Evolutionary conservation across 495 filamentous ascomycete species (phyloP), one percentile per base, ranked within the genome.

Genomic region (Penicillium parvum): DNA sequence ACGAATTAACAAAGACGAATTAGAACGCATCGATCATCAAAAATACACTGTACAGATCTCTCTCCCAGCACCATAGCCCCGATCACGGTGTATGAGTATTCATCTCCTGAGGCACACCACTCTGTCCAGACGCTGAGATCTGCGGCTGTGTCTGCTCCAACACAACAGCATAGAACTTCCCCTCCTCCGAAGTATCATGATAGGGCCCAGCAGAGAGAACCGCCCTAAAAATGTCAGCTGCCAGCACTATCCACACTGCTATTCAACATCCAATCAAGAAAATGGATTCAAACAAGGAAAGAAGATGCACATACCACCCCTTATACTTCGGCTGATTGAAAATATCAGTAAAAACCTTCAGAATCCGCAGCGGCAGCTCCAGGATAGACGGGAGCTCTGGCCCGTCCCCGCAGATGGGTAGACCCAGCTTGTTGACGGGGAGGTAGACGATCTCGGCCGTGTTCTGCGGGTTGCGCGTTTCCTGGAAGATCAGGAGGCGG

Each of bases 251-350:
- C n/a, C n/a, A n/a, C n/a, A n/a, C n/a, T n/a, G n/a, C n/a, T n/a
- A n/a, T n/a, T n/a, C n/a, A n/a, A n/a, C n/a, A n/a, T n/a, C n/a
- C n/a, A n/a, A n/a, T n/a, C n/a, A n/a, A n/a, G n/a, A n/a, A n/a
- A 20, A 21, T 8, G 10, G 18, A 36, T 36, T 4, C 14, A 32
- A 34, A 35, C 16, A 37, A 29, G 27, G 39, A 53, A 38, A 33
- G 15, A 39, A 47, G 32, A 23, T 39, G 34, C 7, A 67, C 66
- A 23, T 57, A 72, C 68, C 68, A 72, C 15, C 66, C 66, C 48
- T 70, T 69, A 57, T 69, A 72, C 47, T 63, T 70, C 1, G 62
- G 61, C 39, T 60, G 58, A 56, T 72, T 72, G 21, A 72, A 72
- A 41, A 70, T 64, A 12, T 70, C 68, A 19, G 68, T 72, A 53